Base-by-base conservation (phyloP, 768 basidiomycete species). In the Amanita subjunquillea region DNA sequence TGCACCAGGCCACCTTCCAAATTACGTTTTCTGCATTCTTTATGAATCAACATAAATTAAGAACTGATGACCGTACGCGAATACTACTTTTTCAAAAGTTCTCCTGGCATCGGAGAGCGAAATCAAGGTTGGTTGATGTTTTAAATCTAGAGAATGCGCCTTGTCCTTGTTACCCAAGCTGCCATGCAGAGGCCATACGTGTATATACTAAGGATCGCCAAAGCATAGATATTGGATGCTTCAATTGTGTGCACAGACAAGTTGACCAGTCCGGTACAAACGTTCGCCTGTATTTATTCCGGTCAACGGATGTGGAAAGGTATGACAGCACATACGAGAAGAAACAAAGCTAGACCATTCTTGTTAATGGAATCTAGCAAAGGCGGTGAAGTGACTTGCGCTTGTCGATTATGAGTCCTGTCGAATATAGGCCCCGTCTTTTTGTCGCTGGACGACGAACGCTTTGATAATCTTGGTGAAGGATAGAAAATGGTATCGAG, bases 211-310 rank as follows among this genome's bases (percentile, higher is more conserved):
- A 97, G 65, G 37, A 93, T 75, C 4, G 69, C 51, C 72, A 94
- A 73, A 5, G 89, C 83, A 34, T 67, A 58, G 34, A 54, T 42
- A 52, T 83, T 71, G 1, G 75, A 68, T 23, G 75, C 73, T 60
- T 93, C 90, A 82, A 98, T 92, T 7, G 92, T 97, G 57, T 69
- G 66, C 54, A 94, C 73, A 0, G 78, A 72, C 34, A 97, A 58
- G 63, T 97, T 99, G 56, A 94, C 72, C 10, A 89, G 57, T 0
- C 95, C 95, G 0, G 95, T 99, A 30, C 78, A 64, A 0, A 95
- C 68, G 63, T 98, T 98, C 0, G 93, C 90, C 92, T 95, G 54
- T 25, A 36, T 44, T 39, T 13, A 25, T 6, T 43, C 41, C 6
- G 53, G 29, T 12, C 13, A 32, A 15, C 34, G 22, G 4, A 4